Evolutionary conservation across 208 protist genomes (phyloP).

Genomic region (Phytomonas sp.): DNA sequence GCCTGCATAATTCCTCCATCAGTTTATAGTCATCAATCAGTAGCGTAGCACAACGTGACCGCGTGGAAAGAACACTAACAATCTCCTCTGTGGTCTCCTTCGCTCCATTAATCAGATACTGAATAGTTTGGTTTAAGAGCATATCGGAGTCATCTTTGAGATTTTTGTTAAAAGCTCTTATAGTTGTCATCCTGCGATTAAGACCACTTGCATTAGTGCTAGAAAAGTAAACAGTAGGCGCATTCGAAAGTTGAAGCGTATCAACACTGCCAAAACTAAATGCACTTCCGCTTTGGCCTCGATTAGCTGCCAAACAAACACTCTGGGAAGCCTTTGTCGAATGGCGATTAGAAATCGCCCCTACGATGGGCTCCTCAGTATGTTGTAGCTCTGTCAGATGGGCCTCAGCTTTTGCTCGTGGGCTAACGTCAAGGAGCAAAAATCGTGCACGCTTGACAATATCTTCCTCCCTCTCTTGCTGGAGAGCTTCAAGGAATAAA

Average conservation of each 20-base stretch:
- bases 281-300: constrained; percentile 9
- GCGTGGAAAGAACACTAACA: constrained; percentile 24
- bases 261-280: neutral
- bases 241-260: neutral
- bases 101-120: constrained; percentile 53
- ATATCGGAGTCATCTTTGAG: constrained; percentile 31
- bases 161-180: constrained; percentile 25
- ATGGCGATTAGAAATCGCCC: constrained; percentile 12
- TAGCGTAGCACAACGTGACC: constrained; percentile 33
- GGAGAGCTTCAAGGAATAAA: constrained; percentile 73
- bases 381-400: constrained; percentile 52
- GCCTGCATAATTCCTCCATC: constrained; percentile 51
- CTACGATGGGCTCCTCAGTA: constrained; percentile 56
- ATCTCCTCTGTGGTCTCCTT: constrained; percentile 32
- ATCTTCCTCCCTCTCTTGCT: constrained; percentile 49
- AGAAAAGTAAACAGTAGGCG: neutral
- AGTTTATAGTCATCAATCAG: constrained; percentile 54
- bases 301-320: constrained; percentile 15
- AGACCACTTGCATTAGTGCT: neutral
- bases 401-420: constrained; percentile 40
- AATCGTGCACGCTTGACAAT: constrained; percentile 67
- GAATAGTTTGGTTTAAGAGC: constrained; percentile 45
- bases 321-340: constrained; percentile 21
- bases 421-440: constrained; percentile 59
- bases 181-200: constrained; percentile 9